phyloP scores from a whole-genome alignment of 2,329 filamentous ascomycete species.

The Diplocarpon rosae region DNA sequence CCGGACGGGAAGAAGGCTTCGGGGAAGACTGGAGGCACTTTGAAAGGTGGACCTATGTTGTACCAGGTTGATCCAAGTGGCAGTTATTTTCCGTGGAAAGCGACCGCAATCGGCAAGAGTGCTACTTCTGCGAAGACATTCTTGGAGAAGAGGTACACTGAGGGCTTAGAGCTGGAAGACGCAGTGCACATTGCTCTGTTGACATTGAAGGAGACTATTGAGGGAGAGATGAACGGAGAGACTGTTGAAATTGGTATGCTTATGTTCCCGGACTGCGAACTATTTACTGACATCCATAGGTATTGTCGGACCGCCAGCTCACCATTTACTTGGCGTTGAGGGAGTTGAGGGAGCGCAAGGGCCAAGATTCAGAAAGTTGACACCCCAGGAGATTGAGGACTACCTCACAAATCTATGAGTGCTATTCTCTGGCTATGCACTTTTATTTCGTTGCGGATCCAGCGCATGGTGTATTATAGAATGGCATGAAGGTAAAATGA shows the following conservation, averaged over 20 bases:
- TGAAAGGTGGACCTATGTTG: constrained; percentile 92
- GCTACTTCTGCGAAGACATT: constrained; percentile 98
- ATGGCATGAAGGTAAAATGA: constrained; percentile 25
- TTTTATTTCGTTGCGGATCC: constrained; percentile 12
- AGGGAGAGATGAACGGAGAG: constrained; percentile 98
- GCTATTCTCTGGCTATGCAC: constrained; percentile 16
- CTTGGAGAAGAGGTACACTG: constrained; percentile 96
- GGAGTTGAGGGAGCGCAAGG: constrained; percentile 77
- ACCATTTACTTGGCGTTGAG: constrained; percentile 85
- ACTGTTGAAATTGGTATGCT: constrained; percentile 86
- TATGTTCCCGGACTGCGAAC: not conserved
- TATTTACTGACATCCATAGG: constrained; percentile 39
- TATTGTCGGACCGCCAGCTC: constrained; percentile 88
- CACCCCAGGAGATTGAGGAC: constrained; percentile 96
- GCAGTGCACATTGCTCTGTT: constrained; percentile 96
- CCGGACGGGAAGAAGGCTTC: constrained; percentile 62
- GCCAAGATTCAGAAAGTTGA: constrained; percentile 87
- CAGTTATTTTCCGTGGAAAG: constrained; percentile 99
- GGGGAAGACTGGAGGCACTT: constrained; percentile 86
- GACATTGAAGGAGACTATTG: constrained; percentile 97
- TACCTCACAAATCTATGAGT: constrained; percentile 89
- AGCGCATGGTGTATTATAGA: constrained; percentile 29
- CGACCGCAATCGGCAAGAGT: constrained; percentile 96
- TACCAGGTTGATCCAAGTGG: constrained; percentile 99
- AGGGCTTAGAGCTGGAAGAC: constrained; percentile 93